These are phyloP conservation scores for Protomyces inundatus DNA, from an alignment of 1,139 yeast genomes.

Conservation along the genomic window DNA sequence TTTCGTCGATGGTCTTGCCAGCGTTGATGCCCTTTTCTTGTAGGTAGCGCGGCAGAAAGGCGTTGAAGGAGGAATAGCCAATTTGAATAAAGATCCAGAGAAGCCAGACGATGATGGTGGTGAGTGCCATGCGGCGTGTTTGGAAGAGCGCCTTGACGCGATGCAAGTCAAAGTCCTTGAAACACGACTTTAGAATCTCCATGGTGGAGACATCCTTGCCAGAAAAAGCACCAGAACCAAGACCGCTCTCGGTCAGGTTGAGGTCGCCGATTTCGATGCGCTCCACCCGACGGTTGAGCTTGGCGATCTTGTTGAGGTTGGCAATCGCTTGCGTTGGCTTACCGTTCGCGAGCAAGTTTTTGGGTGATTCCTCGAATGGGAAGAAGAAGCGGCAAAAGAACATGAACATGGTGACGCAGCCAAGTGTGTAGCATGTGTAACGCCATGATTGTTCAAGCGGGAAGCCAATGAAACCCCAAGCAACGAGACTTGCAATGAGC, in stretches of 20 bases:
- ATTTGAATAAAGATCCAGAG: constrained; percentile 51
- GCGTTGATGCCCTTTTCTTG: constrained; percentile 45
- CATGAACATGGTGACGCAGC: constrained; percentile 49
- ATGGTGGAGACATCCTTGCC: neutral
- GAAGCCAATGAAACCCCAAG: constrained; percentile 45
- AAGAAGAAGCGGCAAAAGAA: constrained; percentile 45
- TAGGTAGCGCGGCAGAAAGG: constrained; percentile 49
- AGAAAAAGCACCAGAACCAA: neutral
- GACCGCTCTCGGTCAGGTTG: neutral
- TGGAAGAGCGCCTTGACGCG: constrained; percentile 41
- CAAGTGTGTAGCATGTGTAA: constrained; percentile 52
- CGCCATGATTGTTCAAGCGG: constrained; percentile 44
- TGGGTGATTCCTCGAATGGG: constrained; percentile 55
- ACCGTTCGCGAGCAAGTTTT: constrained; percentile 50
- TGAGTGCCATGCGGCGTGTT: constrained; percentile 42
- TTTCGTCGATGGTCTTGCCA: constrained; percentile 42
- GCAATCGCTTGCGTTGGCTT: constrained; percentile 51
- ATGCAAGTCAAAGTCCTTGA: constrained; percentile 1
- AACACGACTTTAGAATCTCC: neutral
- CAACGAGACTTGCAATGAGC: constrained; percentile 50
- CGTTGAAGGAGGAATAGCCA: constrained; percentile 49
- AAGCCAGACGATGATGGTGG: constrained; percentile 43
- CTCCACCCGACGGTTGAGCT: constrained; percentile 44
- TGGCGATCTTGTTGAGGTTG: constrained; percentile 43
- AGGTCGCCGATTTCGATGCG: constrained; percentile 39